Percentiles rank a stretch among this genome's conserved stretches.
phyloP scores from a whole-genome alignment of 768 basidiomycete genomes.

The Trametes cingulata region DNA sequence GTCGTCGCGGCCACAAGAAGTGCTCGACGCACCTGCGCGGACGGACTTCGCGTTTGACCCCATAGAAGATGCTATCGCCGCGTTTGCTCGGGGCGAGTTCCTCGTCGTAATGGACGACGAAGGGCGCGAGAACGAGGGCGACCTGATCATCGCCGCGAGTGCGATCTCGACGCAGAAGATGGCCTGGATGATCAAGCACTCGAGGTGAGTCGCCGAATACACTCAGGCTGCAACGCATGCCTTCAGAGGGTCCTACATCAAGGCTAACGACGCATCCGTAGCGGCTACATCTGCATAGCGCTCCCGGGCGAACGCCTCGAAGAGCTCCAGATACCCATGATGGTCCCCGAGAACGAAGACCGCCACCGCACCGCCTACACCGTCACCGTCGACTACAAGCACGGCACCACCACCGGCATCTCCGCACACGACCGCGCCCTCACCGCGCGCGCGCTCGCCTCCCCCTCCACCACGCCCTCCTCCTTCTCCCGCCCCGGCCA shows the following conservation, averaged over 20 bases:
- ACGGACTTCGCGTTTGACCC: constrained; percentile 68
- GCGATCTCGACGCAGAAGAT: constrained; percentile 92
- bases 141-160: constrained; percentile 85
- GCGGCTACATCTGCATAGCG: constrained; percentile 92
- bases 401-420: constrained; percentile 96
- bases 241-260: not conserved
- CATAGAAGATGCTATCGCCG: constrained; percentile 76
- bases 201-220: constrained; percentile 60
- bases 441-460: constrained; percentile 82
- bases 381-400: constrained; percentile 89
- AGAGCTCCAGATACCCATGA: constrained; percentile 85
- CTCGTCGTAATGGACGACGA: constrained; percentile 99
- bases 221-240: too few species aligned
- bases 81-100: constrained; percentile 81
- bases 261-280: constrained; percentile 32
- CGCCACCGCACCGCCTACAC: constrained; percentile 94
- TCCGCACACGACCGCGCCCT: constrained; percentile 93
- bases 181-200: constrained; percentile 98
- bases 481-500: constrained; percentile 95
- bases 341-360: constrained; percentile 91
- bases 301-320: constrained; percentile 76
- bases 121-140: constrained; percentile 94
- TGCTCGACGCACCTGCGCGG: constrained; percentile 26
- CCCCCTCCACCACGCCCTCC: constrained; percentile 48
- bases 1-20: constrained; percentile 25